Conservation (phyloP, 2,329 filamentous ascomycete species). For the Diaporthe vaccinii region DNA sequence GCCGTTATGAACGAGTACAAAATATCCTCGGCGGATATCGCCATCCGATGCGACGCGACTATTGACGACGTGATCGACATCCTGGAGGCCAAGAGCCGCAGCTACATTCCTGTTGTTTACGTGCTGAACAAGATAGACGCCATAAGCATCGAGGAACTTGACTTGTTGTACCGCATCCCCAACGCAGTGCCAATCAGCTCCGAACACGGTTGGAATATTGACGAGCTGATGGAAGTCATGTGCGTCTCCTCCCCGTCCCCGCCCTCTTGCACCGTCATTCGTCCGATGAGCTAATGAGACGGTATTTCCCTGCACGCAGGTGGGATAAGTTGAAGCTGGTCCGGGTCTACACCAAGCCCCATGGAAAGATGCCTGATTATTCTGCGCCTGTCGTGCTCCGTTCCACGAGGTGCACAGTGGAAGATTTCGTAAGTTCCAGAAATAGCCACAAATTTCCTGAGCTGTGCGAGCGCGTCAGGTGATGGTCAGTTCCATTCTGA, state of each 20-base stretch:
- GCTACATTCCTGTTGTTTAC: constrained; percentile 99
- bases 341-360: constrained; percentile 97
- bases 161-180: constrained; percentile 95
- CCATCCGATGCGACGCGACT: constrained; percentile 97
- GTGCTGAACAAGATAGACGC: constrained; percentile 99
- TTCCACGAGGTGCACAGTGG: constrained; percentile 85
- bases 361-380: constrained; percentile 95
- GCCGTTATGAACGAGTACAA: constrained; percentile 98
- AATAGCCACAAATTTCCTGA: background rate
- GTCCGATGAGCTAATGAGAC: constrained; percentile 31
- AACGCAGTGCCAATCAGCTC: constrained; percentile 98
- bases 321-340: constrained; percentile 96
- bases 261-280: background rate
- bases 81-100: constrained; percentile 92
- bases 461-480: background rate
- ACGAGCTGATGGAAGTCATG: constrained; percentile 97
- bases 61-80: constrained; percentile 97
- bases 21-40: constrained; percentile 96
- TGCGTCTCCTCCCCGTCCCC: constrained; percentile 50
- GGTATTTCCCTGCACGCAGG: constrained; percentile 54
- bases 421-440: constrained; percentile 87
- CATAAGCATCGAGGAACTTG: constrained; percentile 97
- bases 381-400: constrained; percentile 90
- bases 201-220: constrained; percentile 97
- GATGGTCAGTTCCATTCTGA: constrained; percentile 42